Conservation (phyloP, 1,284 basidiomycete genomes). For the Afroboletus lepidellus region DNA sequence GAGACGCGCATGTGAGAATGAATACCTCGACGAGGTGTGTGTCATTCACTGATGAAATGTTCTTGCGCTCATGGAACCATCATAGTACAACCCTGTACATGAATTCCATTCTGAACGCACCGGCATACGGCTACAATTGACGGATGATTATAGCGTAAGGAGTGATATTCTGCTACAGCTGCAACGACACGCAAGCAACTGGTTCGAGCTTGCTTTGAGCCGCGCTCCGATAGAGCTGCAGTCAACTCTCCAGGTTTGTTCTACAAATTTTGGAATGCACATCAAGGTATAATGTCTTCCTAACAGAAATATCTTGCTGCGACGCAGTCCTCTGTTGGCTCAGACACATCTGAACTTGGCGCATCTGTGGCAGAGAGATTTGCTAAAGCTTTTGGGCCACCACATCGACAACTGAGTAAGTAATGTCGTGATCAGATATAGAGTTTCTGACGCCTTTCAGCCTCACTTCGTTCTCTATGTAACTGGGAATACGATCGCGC, state of each 20-base stretch:
- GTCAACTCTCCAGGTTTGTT: conserved; percentile 79
- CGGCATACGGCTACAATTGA: conserved; percentile 75
- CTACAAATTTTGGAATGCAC: neutral
- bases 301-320: conserved; percentile 78
- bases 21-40: conserved; percentile 86
- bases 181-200: conserved; percentile 71
- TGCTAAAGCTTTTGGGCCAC: conserved; percentile 75
- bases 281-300: neutral
- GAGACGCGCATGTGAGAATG: conserved; percentile 86
- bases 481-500: conserved; percentile 72
- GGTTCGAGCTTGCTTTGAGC: conserved; percentile 84
- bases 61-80: conserved; percentile 7
- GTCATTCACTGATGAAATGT: neutral
- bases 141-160: conserved; percentile 85
- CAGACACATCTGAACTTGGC: conserved; percentile 82
- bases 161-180: conserved; percentile 82
- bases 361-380: conserved; percentile 86
- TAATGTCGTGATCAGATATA: neutral
- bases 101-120: conserved; percentile 80
- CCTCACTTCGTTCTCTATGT: conserved; percentile 58
- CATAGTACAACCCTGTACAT: conserved; percentile 85
- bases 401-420: conserved; percentile 77
- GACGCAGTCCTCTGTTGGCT: conserved; percentile 63
- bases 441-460: conserved; percentile 27
- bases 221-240: conserved; percentile 92